Evolutionary conservation across 192 early-diverging fungal species (phyloP).

Genomic region (Entomortierella beljakovae): DNA sequence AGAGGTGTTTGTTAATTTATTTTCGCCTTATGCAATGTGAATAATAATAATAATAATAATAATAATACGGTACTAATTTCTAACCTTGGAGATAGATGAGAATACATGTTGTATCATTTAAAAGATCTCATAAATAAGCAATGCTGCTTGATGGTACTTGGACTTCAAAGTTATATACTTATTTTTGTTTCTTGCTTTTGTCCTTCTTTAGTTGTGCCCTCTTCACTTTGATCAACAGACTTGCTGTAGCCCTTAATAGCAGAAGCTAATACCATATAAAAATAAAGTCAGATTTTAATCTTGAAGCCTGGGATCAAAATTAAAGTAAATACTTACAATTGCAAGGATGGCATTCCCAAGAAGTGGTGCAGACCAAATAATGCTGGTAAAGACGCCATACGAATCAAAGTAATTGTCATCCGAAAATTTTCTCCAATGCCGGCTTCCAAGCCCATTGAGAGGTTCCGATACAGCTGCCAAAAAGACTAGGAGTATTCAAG

Average conservation of each 20-base stretch:
- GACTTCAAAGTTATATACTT: too few relatives aligned
- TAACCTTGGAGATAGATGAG: too few relatives aligned
- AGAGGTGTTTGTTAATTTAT: too few relatives aligned
- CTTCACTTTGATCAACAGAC: constrained; percentile 54
- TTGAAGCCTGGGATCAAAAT: background rate
- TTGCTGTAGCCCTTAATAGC: constrained; percentile 45
- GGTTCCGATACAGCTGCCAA: constrained; percentile 59
- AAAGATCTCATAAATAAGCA: too few relatives aligned
- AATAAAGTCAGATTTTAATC: background rate
- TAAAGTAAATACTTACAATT: constrained; percentile 29
- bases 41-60: too few relatives aligned
- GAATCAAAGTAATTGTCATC: constrained; percentile 64
- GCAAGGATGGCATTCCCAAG: constrained; percentile 54
- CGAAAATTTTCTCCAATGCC: constrained; percentile 59
- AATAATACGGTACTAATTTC: too few relatives aligned
- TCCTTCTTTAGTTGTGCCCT: constrained; percentile 44
- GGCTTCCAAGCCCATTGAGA: constrained; percentile 51
- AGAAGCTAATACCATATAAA: constrained; percentile 36
- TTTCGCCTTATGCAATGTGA: too few relatives aligned
- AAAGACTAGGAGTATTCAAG: constrained; percentile 38
- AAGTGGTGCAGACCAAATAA: constrained; percentile 57
- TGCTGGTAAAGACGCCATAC: constrained; percentile 56
- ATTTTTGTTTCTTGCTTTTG: constrained; percentile 37
- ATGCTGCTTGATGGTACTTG: too few relatives aligned
- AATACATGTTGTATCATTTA: too few relatives aligned